Evolutionary conservation across 371 early-diverging fungal species (phyloP), one percentile per base, ranked within the genome.

Genomic region (Actinomortierella wolfii): DNA sequence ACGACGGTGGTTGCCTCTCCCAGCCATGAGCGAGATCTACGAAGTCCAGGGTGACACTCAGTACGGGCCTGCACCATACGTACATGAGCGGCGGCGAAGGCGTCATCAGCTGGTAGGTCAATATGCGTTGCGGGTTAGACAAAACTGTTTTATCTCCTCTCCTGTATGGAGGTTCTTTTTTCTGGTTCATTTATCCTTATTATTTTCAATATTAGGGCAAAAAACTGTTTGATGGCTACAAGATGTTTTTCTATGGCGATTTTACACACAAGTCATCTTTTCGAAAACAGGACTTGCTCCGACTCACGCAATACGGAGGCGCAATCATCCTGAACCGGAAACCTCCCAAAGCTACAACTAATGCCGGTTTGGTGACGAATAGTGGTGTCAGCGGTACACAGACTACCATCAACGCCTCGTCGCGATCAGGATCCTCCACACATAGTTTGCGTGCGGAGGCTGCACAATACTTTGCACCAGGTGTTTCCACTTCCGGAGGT

Each of bases 161-260:
- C n/a, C n/a, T n/a, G n/a, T n/a, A n/a, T n/a, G n/a, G n/a, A n/a
- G n/a, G n/a, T 41, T 39, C 15, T 13, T 21, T 48, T 15, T 18
- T 11, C 21, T 15, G n/a, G n/a, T 24, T 7, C 23, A 20, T 46
- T n/a, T 21, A 8, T 28, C 3, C 40, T 41, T 14, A 15, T 11
- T 14, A n/a, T n/a, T n/a, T n/a, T n/a, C n/a, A n/a, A n/a, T n/a
- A n/a, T n/a, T 24, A 69, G 69, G 55, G 56, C 13, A 39, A 54
- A 42, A 63, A 56, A 43, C 60, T 69, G 17, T 69, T 69, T 45
- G 60, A 45, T 11, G 55, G 59, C 6, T 64, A 64, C 42, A 55
- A 64, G 2, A 59, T 69, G 64, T 69, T 60, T 60, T 64, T 69
- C 47, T 64, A 69, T 21, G 69, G 69, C 42, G 53, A 59, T 18